Percentiles rank a stretch among this genome's conserved stretches.
Evolutionary conservation across 192 early-diverging fungal species (phyloP).

Genomic region (Coemansia asiatica): DNA sequence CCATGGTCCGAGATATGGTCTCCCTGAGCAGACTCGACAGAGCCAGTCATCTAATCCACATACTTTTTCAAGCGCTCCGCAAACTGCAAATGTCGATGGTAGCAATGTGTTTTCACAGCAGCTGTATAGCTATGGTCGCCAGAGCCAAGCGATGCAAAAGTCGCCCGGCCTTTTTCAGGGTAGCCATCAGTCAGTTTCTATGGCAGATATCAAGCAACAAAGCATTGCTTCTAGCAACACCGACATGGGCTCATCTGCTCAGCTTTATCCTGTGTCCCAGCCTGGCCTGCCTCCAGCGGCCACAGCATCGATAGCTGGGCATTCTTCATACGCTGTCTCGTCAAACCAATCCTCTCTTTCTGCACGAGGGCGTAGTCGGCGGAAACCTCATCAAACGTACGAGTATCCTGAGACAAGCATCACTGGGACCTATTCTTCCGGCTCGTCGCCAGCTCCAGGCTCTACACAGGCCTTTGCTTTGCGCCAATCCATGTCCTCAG

Average conservation of each 20-base stretch:
- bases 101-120: constrained; percentile 15
- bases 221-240: not conserved
- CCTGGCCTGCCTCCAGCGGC: constrained; percentile 43
- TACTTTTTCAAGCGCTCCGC: constrained; percentile 7
- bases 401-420: constrained; percentile 35
- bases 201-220: constrained; percentile 11
- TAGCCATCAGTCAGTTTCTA: constrained; percentile 26
- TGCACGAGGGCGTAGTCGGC: constrained; percentile 32
- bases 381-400: constrained; percentile 30
- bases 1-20: not conserved
- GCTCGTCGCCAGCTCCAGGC: constrained; percentile 22
- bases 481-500: constrained; percentile 30
- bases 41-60: not conserved
- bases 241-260: constrained; percentile 6
- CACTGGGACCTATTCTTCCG: constrained; percentile 19
- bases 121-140: constrained; percentile 2
- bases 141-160: constrained; percentile 9
- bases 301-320: constrained; percentile 25
- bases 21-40: constrained; percentile 6
- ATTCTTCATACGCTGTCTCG: constrained; percentile 21
- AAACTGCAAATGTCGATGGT: constrained; percentile 1
- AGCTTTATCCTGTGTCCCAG: constrained; percentile 42
- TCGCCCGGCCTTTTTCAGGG: not conserved
- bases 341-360: constrained; percentile 22
- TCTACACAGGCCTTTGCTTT: constrained; percentile 5